A percentile compares a stretch with the other conserved stretches of the same genome.
These are phyloP conservation scores for Cryptococcus neoformans DNA, from an alignment of 1,284 basidiomycete species.

Conservation along the genomic window DNA sequence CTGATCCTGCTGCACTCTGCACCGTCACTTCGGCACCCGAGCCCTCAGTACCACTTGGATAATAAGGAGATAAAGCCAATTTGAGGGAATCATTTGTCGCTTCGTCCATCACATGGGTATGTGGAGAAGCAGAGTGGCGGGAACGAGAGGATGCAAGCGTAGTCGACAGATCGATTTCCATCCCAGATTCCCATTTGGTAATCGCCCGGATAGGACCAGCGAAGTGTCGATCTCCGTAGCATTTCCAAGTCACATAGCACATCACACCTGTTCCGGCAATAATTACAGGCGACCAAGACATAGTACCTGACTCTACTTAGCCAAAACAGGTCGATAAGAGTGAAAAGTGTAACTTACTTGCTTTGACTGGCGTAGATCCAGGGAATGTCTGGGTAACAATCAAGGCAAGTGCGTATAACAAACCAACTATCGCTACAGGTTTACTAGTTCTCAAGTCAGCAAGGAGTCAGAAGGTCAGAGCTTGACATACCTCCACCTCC, in stretches of 20 bases:
- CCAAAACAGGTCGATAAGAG: not conserved
- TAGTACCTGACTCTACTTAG: constrained; percentile 19
- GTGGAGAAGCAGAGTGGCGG: not conserved
- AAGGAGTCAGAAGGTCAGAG: not conserved
- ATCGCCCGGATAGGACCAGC: constrained; percentile 47
- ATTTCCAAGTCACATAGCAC: constrained; percentile 36
- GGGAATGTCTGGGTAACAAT: constrained; percentile 40
- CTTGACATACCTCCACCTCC: constrained; percentile 29
- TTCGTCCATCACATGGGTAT: not conserved
- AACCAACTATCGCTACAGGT: constrained; percentile 34
- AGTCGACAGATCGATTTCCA: constrained; percentile 42
- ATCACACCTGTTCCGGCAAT: constrained; percentile 27
- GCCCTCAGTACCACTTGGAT: not conserved
- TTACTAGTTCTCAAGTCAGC: constrained; percentile 20
- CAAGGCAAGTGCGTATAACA: constrained; percentile 28
- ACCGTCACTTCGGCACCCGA: not conserved
- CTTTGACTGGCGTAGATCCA: constrained; percentile 29
- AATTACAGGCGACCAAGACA: constrained; percentile 45
- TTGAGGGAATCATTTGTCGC: not conserved
- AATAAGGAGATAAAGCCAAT: not conserved
- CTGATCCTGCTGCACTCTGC: not conserved
- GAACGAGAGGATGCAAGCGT: constrained; percentile 23
- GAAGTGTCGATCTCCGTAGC: constrained; percentile 39
- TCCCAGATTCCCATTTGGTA: constrained; percentile 49
- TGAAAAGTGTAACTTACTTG: constrained; percentile 13